Base-by-base conservation (phyloP, 139 green algal species). In the Prasinococcaceae sp. region DNA sequence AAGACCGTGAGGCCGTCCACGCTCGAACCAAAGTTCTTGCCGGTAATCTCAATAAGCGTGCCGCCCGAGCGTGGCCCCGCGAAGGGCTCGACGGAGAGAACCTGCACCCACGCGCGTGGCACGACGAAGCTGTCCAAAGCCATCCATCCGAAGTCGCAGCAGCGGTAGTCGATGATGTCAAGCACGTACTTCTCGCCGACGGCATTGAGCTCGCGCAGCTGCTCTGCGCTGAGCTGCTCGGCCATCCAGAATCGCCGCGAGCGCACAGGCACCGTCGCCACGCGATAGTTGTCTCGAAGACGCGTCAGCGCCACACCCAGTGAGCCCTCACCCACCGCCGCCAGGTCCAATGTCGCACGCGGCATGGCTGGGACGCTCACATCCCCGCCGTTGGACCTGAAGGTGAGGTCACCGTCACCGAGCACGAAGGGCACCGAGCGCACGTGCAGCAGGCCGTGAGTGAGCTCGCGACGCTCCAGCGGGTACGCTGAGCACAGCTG, bases 401-500 rank as follows among this genome's bases (percentile, higher is more conserved):
- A 59, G 22, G 39, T 59, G 3, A 59, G 29, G 28, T 50, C 51
- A 3, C 51, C 51, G 4, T 12, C 10, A 16, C 51, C 51, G 12
- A 59, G 37, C 6, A 22, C 14, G 37, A 59, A 59, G 17, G 51
- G 39, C 25, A 59, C 39, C 16, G 36, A 50, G 22, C 28, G 51
- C 3, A 59, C 51, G 25, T 26, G 36, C 3, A 59, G 37, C 6
- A 59, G 10, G 23, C 51, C 51, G 37, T 59, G 51, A 24, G 10
- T 48, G 1, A 38, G 19, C 10, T 59, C 27, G 4, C 51, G 35
- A 8, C 32, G n/a, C 10, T 49, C 23, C 37, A 19, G 38, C 22
- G 51, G 51, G 39, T 59, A 59, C 12, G 51, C 51, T 35, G 30
- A 47, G 24, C 51, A 59, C 14, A 59, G 51, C 37, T 59, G 51